Percentiles rank a stretch among this genome's conserved stretches.
Evolutionary conservation across 1,284 basidiomycete species (phyloP).

Genomic region (Cronartium quercuum): DNA sequence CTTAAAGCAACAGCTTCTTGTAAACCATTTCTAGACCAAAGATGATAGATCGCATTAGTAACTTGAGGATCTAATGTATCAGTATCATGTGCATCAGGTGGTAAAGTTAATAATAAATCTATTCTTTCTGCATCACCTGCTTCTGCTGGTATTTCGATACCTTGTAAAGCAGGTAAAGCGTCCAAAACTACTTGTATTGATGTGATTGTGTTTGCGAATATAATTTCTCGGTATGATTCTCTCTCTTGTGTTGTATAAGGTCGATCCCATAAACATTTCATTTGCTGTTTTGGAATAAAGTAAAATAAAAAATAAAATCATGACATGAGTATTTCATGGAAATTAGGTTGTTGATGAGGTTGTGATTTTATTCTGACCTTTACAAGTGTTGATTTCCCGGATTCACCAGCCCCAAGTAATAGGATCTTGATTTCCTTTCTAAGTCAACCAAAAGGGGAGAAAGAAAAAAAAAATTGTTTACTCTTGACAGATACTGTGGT

Average conservation of each 20-base stretch:
- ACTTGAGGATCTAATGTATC: slow-evolving; percentile 13
- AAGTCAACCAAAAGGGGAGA: neutral
- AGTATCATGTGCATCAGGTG: slow-evolving; percentile 9
- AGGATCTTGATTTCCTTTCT: slow-evolving; percentile 51
- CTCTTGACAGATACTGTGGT: too few relatives aligned
- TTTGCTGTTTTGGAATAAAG: neutral
- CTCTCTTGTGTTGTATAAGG: slow-evolving; percentile 17
- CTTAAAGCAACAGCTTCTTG: slow-evolving; percentile 4
- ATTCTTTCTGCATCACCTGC: slow-evolving; percentile 16
- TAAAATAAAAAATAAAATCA: neutral
- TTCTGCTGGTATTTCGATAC: slow-evolving; percentile 4
- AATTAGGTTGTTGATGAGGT: neutral
- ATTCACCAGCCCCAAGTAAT: slow-evolving; percentile 84
- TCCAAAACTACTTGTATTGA: slow-evolving; percentile 33
- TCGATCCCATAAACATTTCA: slow-evolving; percentile 35
- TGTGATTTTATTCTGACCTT: slow-evolving; percentile 55
- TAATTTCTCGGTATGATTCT: slow-evolving; percentile 23
- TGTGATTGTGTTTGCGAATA: slow-evolving; percentile 26
- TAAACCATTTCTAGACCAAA: slow-evolving; percentile 11
- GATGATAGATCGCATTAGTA: slow-evolving; percentile 8
- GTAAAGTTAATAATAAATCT: slow-evolving; percentile 9
- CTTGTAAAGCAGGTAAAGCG: slow-evolving; percentile 13
- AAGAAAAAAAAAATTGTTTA: slow-evolving; percentile 1
- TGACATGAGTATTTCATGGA: neutral
- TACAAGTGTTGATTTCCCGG: slow-evolving; percentile 84